Evolutionary conservation across 805 yeast genomes (phyloP).

Genomic region (Metschnikowia gruessii): DNA sequence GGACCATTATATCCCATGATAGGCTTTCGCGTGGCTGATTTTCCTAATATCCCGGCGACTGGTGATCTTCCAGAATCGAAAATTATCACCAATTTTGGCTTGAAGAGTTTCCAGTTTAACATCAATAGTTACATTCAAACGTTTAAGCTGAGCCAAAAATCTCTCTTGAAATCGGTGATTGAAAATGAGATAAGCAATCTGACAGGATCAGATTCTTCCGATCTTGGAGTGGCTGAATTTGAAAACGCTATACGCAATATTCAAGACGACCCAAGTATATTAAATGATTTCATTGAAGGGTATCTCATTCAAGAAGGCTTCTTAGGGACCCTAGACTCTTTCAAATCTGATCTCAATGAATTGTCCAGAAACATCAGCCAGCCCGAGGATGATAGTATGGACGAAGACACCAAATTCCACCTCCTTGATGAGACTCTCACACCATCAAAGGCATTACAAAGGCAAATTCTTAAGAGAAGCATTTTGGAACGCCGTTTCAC

Average conservation of each 20-base stretch:
- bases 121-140: constrained; percentile 50
- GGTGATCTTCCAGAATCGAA: constrained; percentile 15
- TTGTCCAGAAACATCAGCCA: constrained; percentile 18
- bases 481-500: constrained; percentile 8
- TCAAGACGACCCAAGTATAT: constrained; percentile 27
- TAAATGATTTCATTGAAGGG: constrained; percentile 36
- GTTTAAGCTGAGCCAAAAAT: constrained; percentile 32
- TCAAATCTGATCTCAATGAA: constrained; percentile 29
- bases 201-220: background rate
- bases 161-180: constrained; percentile 5
- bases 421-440: constrained; percentile 1
- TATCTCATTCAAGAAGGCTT: constrained; percentile 41
- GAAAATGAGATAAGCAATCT: constrained; percentile 13
- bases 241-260: constrained; percentile 25
- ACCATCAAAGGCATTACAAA: constrained; percentile 5
- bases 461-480: constrained; percentile 7
- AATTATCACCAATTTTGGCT: constrained; percentile 55
- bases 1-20: constrained; percentile 18
- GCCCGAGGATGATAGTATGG: constrained; percentile 14
- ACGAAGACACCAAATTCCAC: background rate
- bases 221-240: constrained; percentile 5
- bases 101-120: constrained; percentile 57
- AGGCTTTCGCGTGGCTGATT: constrained; percentile 18
- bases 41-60: constrained; percentile 1
- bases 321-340: constrained; percentile 34